Evolutionary conservation across 2,329 filamentous ascomycete species (phyloP).

Genomic region (Fusarium hainanense): DNA sequence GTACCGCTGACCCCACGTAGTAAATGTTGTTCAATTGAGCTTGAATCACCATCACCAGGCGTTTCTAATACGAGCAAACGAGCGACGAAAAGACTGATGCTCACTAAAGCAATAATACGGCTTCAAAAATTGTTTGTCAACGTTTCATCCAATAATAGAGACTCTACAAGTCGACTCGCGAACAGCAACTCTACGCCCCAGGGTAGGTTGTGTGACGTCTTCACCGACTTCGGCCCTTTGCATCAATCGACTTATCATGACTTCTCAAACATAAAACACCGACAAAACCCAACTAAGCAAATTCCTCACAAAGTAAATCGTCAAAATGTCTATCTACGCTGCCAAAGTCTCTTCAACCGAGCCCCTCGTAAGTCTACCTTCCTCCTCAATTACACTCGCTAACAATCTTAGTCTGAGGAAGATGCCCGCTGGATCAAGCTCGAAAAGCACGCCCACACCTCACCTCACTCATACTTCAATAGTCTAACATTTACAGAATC

Average conservation of each 20-base stretch:
- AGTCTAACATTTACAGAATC: slow-evolving; percentile 56
- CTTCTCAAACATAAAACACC: slow-evolving; percentile 1
- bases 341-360: slow-evolving; percentile 58
- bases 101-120: not conserved
- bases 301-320: not conserved
- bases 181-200: not conserved
- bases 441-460: slow-evolving; percentile 58
- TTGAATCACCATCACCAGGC: not conserved
- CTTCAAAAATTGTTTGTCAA: not conserved
- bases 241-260: slow-evolving; percentile 8
- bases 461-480: not conserved
- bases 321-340: slow-evolving; percentile 55
- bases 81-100: no score
- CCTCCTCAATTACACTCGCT: no score
- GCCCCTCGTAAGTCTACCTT: slow-evolving; percentile 54
- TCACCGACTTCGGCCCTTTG: slow-evolving; percentile 35
- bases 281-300: not conserved
- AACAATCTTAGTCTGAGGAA: slow-evolving; percentile 53
- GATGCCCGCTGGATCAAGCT: slow-evolving; percentile 71
- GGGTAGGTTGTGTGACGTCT: slow-evolving; percentile 35
- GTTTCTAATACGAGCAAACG: no score
- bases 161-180: not conserved
- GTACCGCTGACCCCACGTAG: not conserved
- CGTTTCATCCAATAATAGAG: not conserved
- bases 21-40: fast-evolving